Base-by-base conservation (phyloP, 2,329 filamentous ascomycete genomes). In the Xylaria hypoxylon region DNA sequence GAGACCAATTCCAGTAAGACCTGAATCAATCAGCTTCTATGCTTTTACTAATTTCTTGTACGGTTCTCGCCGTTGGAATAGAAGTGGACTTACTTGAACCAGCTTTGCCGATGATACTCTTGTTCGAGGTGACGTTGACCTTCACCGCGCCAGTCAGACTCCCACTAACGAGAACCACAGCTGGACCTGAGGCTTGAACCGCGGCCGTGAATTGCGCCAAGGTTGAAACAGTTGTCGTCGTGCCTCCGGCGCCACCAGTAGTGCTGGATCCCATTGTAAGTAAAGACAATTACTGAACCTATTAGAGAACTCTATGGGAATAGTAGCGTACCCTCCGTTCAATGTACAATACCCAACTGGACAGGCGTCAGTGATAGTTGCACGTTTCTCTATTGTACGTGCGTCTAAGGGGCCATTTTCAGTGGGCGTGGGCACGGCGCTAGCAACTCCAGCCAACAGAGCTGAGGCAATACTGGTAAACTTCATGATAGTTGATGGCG, bases 171-270 rank as follows among this genome's bases (percentile, higher is more conserved):
- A 81, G 66, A 61, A 84, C 75, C 57, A 84, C 78, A 67, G 78
- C 77, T 57, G 79, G 76, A 17, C 77, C 79, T 31, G 82, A 77
- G 19, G 82, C 80, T n/a, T 80, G 76, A 48, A 81, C 83, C 11
- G 84, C 84, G 10, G 80, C 73, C 19, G 81, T 82, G 69, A 86
- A 81, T 48, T 80, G 78, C 33, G 80, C 79, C 57, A 85, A 81
- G 15, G 80, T 80, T 13, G 81, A 79, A 57, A 85, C 82, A 47
- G 84, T 85, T 42, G 81, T 83, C 13, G 82, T 84, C 24, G 82
- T 77, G 52, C 84, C 84, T 59, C 83, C 83, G 57, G 79, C 77
- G 61, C 85, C 85, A 65, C 84, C 85, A 1, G 80, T 86, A 38
- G 84, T 86, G 59, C 84, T 82, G 31, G 28, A 22, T 8, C 5